phyloP scores from a whole-genome alignment of 2,329 filamentous ascomycete species.

The Monosporascus ibericus region DNA sequence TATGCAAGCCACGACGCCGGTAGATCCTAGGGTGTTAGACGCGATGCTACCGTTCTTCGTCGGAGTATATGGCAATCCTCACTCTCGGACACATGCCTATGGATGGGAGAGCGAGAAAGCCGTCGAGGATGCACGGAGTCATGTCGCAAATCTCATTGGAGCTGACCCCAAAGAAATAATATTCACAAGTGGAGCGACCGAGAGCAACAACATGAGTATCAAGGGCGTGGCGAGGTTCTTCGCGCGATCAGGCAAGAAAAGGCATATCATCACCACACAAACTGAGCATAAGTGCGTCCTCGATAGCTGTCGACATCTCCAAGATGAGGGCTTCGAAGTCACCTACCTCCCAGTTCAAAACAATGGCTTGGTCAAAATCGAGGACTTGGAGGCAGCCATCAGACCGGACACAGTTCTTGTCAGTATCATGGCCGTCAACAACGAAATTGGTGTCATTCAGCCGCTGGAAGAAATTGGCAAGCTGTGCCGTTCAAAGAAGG shows the following conservation, averaged over 20 bases:
- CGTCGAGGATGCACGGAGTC: conserved; percentile 76
- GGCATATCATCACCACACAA: conserved; percentile 94
- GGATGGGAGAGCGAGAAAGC: conserved; percentile 98
- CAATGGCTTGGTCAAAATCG: conserved; percentile 80
- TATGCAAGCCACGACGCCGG: conserved; percentile 94
- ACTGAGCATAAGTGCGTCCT: conserved; percentile 99
- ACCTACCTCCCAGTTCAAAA: conserved; percentile 91
- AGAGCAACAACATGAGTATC: conserved; percentile 99
- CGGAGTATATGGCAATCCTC: conserved; percentile 91
- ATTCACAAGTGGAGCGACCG: conserved; percentile 95
- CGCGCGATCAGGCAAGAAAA: conserved; percentile 89
- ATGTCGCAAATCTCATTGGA: conserved; percentile 82
- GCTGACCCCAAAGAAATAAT: conserved; percentile 98
- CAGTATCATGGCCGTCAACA: conserved; percentile 98
- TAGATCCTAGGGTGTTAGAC: conserved; percentile 90
- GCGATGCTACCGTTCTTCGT: conserved; percentile 95
- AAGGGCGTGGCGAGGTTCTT: conserved; percentile 97
- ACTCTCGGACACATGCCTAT: conserved; percentile 95
- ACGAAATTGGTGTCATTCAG: conserved; percentile 99
- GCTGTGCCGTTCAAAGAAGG: conserved; percentile 82
- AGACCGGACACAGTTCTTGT: conserved; percentile 86
- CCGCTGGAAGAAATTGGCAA: conserved; percentile 89
- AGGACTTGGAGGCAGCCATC: conserved; percentile 81
- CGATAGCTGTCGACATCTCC: conserved; percentile 92
- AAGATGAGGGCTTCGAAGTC: conserved; percentile 92